Evolutionary conservation across 257 asterid genomes (phyloP), one percentile per base, ranked within the genome.

Genomic region (Solanum neorickii): DNA sequence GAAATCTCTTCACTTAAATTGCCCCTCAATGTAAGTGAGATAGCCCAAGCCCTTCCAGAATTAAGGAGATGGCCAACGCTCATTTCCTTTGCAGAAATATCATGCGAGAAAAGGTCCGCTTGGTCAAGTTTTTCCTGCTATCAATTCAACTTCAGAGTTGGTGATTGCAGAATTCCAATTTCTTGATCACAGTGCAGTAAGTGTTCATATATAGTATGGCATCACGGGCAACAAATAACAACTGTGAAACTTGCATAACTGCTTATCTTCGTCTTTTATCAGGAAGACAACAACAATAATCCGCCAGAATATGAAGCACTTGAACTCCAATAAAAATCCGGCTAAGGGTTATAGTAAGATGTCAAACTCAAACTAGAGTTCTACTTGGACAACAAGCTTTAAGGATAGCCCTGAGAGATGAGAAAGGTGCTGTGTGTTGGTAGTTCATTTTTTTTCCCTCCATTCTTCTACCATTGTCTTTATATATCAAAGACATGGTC

Each of bases 41-140:
- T 87, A 44, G 97, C 95, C 99, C 99, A 96, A 49, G 98, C 99
- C 91, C 93, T 92, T 89, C 99, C 98, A 74, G 90, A 69, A 72
- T 92, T 95, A 90, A 97, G 89, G 91, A 97, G 96, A 88, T 87
- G 70, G 78, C 90, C 84, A 41, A 87, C 90, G 12, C 87, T 88
- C 80, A 41, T 83, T 86, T 91, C 89, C 39, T 90, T 62, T 42
- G 92, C 86, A 69, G 92, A 90, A 91, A 47, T 89, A 88, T 87
- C 92, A 47, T 87, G 87, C 83, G 86, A 90, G 87, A 94, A 91
- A 87, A 94, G 91, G 88, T 92, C 88, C 4, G 94, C 84, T 70
- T 92, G 91, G 89, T 90, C 96, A 86, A 86, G 66, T 88, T 94
- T 93, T 56, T 91, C 95, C 99, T 95, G 95, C 86, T 89, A 84